Evolutionary conservation across 2,329 filamentous ascomycete genomes (phyloP), one percentile per base, ranked within the genome.

Genomic region (Fusarium chlamydosporum): DNA sequence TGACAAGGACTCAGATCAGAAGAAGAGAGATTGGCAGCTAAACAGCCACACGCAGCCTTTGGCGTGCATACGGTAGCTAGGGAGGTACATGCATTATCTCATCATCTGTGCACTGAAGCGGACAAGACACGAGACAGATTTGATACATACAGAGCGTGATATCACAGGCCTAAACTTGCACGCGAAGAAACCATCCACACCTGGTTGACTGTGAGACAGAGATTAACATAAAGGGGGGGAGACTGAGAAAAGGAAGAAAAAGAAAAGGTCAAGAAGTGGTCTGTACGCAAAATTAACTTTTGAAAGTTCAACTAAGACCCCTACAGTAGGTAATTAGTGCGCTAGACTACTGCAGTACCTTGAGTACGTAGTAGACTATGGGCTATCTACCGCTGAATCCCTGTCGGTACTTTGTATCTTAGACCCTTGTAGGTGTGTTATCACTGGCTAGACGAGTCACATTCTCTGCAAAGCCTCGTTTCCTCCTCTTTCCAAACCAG

Each of bases 221-320:
- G 18, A 41, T 26, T 6, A 18, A 43, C 41, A 29, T 12, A 43
- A 29, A 23, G 38, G 12, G 46, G 31, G 15, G 23, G 7, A 15
- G 13, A 33, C 9, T 23, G 23, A 6, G 23, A 23, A 23, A 23
- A 23, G 23, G 23, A 23, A 23, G 4, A 1, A 50, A 18, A 1
- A 15, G 27, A 26, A 9, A 15, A 48, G n/a, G 38, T 23, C 46
- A 26, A 26, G 16, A 37, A 50, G 47, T 51, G 47, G 47, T 51
- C 47, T 20, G 47, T 29, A 29, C 47, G 23, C 34, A 51, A 40
- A 50, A 38, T 51, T 38, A 51, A 20, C 35, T 40, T 51, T 40
- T 29, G 29, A 11, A 29, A 29, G 29, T 29, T 8, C 13, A 41
- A 18, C 38, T 41, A 41, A 9, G 27, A 5, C 42, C 23, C 23